Evolutionary conservation across 192 early-diverging fungal species (phyloP).

Genomic region (Umbelopsis vinacea): DNA sequence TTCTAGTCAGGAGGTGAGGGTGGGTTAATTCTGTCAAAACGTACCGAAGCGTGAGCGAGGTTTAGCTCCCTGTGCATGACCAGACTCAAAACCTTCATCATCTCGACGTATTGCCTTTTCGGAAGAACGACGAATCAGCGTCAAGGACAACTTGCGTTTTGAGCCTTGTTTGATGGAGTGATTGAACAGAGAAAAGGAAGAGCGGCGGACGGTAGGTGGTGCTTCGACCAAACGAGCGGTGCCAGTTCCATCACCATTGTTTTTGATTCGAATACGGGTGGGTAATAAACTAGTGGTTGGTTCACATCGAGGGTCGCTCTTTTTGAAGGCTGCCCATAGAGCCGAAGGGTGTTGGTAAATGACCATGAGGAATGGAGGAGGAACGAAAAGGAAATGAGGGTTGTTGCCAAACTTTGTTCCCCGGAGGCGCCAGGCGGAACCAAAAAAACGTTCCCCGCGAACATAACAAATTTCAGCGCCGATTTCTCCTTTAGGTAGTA

Average conservation of each 20-base stretch:
- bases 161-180: not conserved
- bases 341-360: constrained; percentile 17
- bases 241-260: constrained; percentile 12
- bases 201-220: not conserved
- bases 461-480: not conserved
- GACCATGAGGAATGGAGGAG: not conserved
- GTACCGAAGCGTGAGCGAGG: not conserved
- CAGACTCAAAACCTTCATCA: not conserved
- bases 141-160: not conserved
- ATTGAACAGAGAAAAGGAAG: constrained; percentile 2
- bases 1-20: no score
- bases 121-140: not conserved
- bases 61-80: not conserved
- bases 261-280: constrained; percentile 15
- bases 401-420: not conserved
- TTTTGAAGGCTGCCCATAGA: not conserved
- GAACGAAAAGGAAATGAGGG: not conserved
- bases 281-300: not conserved
- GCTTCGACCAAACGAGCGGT: constrained; percentile 17
- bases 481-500: no score
- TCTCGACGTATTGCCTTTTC: not conserved
- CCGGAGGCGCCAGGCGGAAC: not conserved
- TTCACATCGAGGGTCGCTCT: not conserved
- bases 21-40: not conserved
- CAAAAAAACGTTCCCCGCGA: constrained; percentile 15